A percentile compares a stretch with the other conserved stretches of the same genome.
Conservation (phyloP, 192 early-diverging fungal genomes). For the Backusella liffmaniae region DNA sequence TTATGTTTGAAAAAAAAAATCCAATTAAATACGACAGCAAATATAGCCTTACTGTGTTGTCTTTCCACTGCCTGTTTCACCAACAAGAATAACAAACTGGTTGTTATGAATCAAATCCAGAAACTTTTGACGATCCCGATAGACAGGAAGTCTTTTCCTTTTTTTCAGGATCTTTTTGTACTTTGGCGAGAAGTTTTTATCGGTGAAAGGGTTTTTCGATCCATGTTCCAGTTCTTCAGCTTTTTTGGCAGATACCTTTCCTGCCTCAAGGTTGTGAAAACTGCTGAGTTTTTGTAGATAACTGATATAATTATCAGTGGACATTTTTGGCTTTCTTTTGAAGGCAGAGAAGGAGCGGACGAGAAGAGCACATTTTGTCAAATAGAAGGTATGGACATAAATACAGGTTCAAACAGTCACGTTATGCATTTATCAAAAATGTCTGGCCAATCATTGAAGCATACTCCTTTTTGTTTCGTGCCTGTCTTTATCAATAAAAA, state of each 20-base stretch:
- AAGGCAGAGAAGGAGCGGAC: background rate
- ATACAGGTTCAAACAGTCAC: background rate
- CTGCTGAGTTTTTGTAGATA: conserved; percentile 33
- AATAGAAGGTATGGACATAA: background rate
- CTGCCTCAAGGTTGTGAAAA: conserved; percentile 56
- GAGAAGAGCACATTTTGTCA: background rate
- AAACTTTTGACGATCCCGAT: conserved; percentile 90
- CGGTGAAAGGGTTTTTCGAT: conserved; percentile 75
- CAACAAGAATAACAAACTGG: conserved; percentile 93
- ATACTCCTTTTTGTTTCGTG: background rate
- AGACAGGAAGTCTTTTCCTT: conserved; percentile 89
- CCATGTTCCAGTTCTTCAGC: conserved; percentile 78
- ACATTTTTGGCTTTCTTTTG: background rate
- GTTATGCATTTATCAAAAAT: background rate
- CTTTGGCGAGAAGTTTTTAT: conserved; percentile 72
- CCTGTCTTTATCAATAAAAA: background rate
- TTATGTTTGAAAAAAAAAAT: background rate
- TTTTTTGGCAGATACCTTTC: conserved; percentile 78
- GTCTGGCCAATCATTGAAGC: background rate
- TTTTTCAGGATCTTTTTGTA: conserved; percentile 86
- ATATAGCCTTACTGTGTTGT: conserved; percentile 83
- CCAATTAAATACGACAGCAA: background rate
- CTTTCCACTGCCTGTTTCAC: conserved; percentile 97
- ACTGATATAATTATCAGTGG: conserved; percentile 53
- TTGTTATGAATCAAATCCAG: conserved; percentile 89